Base-by-base conservation (phyloP, 1,284 basidiomycete genomes). In the Naganishia liquefaciens region DNA sequence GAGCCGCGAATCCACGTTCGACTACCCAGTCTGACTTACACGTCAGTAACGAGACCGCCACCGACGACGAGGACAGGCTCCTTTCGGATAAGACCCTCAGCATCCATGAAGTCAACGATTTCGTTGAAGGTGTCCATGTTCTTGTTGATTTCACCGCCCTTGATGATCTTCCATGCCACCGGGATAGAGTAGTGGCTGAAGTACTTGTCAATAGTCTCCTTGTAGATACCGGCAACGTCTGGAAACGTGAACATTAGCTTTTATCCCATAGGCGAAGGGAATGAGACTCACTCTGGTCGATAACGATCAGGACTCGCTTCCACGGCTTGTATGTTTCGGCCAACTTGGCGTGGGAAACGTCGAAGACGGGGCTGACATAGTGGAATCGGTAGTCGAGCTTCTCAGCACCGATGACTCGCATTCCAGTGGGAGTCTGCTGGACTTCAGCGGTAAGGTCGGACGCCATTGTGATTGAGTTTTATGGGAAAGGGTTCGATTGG, bases 71-170 rank as follows among this genome's bases (percentile, higher is more conserved):
- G 74, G 42, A 79, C 78, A 46, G 80, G 80, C 72, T 81, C 80
- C 69, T 80, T 81, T 68, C 80, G 76, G 72, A 81, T 78, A 37
- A 76, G 75, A 62, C 80, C 80, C 70, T 80, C 81, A 19, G 71
- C 68, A 71, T 80, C 78, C 76, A 81, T 80, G 49, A 80, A 80
- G 62, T 80, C 80, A 49, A 81, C 79, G 62, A 81, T 76, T 53
- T 76, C 75, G 54, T 79, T 57, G 44, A 64, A 64, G 49, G 63
- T 64, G 69, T 74, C 73, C 78, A 80, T 79, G 69, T 72, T 80
- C 77, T 81, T 81, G 76, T 81, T 72, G 23, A 80, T 70, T 74
- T 81, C 80, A 64, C 80, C 80, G 21, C 79, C 79, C 61, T 80
- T 79, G 75, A 81, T 77, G 63, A 80, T 70, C 72, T 80, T 79